phyloP scores from a whole-genome alignment of 192 early-diverging fungal species.

The Radiomyces spectabilis region DNA sequence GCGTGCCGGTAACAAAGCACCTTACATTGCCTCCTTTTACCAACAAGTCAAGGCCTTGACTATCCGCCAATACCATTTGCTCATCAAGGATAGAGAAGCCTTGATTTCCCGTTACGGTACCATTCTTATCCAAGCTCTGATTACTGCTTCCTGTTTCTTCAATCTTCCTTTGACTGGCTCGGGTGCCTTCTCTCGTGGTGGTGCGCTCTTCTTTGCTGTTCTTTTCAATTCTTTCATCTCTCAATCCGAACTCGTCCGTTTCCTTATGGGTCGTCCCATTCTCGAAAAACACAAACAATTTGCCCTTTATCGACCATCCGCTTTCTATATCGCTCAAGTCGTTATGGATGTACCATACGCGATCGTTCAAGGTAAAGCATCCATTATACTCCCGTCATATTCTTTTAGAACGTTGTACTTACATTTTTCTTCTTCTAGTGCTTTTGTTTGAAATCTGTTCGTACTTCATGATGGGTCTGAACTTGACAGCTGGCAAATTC shows the following conservation, averaged over 20 bases:
- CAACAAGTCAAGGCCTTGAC: slow-evolving; percentile 52
- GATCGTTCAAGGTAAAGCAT: slow-evolving; percentile 31
- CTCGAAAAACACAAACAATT: slow-evolving; percentile 74
- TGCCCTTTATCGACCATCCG: slow-evolving; percentile 56
- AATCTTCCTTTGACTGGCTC: slow-evolving; percentile 39
- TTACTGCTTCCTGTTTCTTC: slow-evolving; percentile 64
- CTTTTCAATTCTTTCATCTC: slow-evolving; percentile 48
- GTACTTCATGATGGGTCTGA: slow-evolving; percentile 60
- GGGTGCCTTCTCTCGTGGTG: slow-evolving; percentile 72
- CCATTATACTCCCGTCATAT: background rate
- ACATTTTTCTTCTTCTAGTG: slow-evolving; percentile 28
- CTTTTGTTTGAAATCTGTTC: slow-evolving; percentile 45
- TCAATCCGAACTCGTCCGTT: slow-evolving; percentile 62
- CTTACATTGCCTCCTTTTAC: slow-evolving; percentile 57
- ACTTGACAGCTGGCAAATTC: slow-evolving; percentile 40
- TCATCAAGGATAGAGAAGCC: slow-evolving; percentile 39
- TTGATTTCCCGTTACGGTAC: slow-evolving; percentile 38
- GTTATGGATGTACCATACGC: slow-evolving; percentile 42
- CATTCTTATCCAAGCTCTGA: slow-evolving; percentile 57
- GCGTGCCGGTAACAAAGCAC: slow-evolving; percentile 36
- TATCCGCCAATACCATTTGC: slow-evolving; percentile 53
- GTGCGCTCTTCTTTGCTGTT: slow-evolving; percentile 57
- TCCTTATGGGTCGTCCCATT: slow-evolving; percentile 63
- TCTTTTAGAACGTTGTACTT: no score
- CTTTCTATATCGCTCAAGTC: slow-evolving; percentile 47